Base-by-base conservation (phyloP, 169 alveolate species). In the Cryptosporidium ryanae region DNA sequence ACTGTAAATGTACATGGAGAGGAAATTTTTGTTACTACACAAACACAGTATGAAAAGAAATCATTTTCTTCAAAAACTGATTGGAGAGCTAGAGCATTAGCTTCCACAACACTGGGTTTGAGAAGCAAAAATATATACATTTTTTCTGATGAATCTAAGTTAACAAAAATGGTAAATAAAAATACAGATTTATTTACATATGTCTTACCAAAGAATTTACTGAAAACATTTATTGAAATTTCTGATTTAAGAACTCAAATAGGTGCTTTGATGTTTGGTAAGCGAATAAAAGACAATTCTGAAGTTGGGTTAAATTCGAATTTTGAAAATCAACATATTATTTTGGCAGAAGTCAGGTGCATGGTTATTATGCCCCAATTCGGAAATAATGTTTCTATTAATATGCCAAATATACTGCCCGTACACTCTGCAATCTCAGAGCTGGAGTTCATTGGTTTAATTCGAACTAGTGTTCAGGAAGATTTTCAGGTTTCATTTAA, bases 81-180 rank as follows among this genome's bases (percentile, higher is more conserved):
- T 92, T 99, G 99, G 99, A 95, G 99, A 65, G 96, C 97, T 55
- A 94, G 99, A 82, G 99, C 99, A 18, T 94, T 99, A 34, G 96
- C 99, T 44, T 98, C 99, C 49, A 96, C 99, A 29, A 94, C 98
- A 49, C 92, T 99, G 76, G 97, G 97, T 89, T 94, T 98, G 89
- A 94, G 99, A 57, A 96, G 99, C 34, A 96, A 97, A 64, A 98
- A 98, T 87, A 95, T 99, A 57, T 98, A 96, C 90, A 99, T 98
- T 48, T 94, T 95, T 90, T 90, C 97, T 32, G 98, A 96, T 34
- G 98, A 82, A 12, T 15, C 44, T 13, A n/a, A 31, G 31, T 25
- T 25, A 25, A 61, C 7, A n/a, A 54, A 54, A 31, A 46, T 46
- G 2, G 55, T 57, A 61, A 87, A 50, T 38, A 83, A 82, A 34